Conservation (phyloP, 148 eudicot species). For the Gaultheria prostrata region DNA sequence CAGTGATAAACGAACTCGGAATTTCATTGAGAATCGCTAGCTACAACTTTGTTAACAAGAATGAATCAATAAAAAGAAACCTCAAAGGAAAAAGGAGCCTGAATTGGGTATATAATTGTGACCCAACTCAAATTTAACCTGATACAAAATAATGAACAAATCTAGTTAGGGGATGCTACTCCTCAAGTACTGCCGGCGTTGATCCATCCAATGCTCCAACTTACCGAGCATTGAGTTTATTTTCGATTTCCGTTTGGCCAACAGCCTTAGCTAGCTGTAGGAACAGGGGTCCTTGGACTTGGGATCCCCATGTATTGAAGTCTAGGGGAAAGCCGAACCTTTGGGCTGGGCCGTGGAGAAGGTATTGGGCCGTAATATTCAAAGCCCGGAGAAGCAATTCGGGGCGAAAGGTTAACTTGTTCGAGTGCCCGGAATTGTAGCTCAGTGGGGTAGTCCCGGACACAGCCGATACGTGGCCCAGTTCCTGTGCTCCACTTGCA, state of each 20-base stretch:
- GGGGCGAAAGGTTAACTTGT: conserved; percentile 86
- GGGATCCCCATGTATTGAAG: conserved; percentile 60
- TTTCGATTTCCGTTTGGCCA: background rate
- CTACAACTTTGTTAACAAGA: background rate
- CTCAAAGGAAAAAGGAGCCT: conserved; percentile 9
- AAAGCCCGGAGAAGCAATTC: conserved; percentile 24
- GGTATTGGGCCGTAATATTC: conserved; percentile 36
- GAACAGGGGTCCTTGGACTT: conserved; percentile 54
- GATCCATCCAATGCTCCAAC: background rate
- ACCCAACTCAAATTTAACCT: conserved; percentile 6
- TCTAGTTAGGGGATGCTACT: conserved; percentile 15
- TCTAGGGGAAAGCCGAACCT: conserved; percentile 39
- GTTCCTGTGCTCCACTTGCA: conserved; percentile 75
- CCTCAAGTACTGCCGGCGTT: background rate
- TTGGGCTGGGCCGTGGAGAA: conserved; percentile 48
- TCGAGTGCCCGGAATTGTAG: conserved; percentile 83
- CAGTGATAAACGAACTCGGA: background rate
- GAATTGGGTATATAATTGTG: background rate
- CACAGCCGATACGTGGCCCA: conserved; percentile 85
- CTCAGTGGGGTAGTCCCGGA: conserved; percentile 77
- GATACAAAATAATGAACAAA: conserved; percentile 26
- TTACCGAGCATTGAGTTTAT: background rate
- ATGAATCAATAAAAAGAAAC: conserved; percentile 12
- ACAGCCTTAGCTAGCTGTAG: conserved; percentile 28
- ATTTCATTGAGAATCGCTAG: background rate